phyloP scores from a whole-genome alignment of 2,329 filamentous ascomycete genomes.

The Cercospora brassicicola region DNA sequence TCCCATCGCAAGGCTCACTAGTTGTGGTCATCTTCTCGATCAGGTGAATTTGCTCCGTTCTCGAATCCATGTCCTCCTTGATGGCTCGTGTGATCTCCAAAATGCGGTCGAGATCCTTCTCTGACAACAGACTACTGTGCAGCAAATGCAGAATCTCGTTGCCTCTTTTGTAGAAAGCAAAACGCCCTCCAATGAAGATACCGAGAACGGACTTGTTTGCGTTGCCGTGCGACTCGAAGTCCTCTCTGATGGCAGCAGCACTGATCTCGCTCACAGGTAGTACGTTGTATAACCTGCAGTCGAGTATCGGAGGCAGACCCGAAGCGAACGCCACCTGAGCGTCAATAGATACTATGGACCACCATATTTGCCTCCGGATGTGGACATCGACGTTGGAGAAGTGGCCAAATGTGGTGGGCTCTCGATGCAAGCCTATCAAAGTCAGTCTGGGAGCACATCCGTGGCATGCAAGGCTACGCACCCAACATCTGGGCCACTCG shows the following conservation, averaged over 20 bases:
- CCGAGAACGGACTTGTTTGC: slow-evolving; percentile 29
- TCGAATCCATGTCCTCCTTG: slow-evolving; percentile 24
- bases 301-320: slow-evolving; percentile 49
- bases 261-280: slow-evolving; percentile 43
- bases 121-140: slow-evolving; percentile 23
- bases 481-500: slow-evolving; percentile 51
- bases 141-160: slow-evolving; percentile 29
- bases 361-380: slow-evolving; percentile 49
- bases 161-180: slow-evolving; percentile 26
- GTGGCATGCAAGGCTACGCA: neutral
- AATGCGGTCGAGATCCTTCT: slow-evolving; percentile 24
- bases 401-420: slow-evolving; percentile 49
- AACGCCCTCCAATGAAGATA: slow-evolving; percentile 28
- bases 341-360: slow-evolving; percentile 53
- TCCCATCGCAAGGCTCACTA: slow-evolving; percentile 21
- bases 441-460: neutral
- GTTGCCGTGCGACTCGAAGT: slow-evolving; percentile 32
- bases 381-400: slow-evolving; percentile 49
- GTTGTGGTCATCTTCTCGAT: slow-evolving; percentile 20
- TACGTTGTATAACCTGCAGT: slow-evolving; percentile 51
- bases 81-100: slow-evolving; percentile 25
- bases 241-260: slow-evolving; percentile 44
- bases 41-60: slow-evolving; percentile 20
- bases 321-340: slow-evolving; percentile 53
- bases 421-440: slow-evolving; percentile 44